Conservation (phyloP, 2,329 filamentous ascomycete genomes). For the Tolypocladium cylindrosporum region DNA sequence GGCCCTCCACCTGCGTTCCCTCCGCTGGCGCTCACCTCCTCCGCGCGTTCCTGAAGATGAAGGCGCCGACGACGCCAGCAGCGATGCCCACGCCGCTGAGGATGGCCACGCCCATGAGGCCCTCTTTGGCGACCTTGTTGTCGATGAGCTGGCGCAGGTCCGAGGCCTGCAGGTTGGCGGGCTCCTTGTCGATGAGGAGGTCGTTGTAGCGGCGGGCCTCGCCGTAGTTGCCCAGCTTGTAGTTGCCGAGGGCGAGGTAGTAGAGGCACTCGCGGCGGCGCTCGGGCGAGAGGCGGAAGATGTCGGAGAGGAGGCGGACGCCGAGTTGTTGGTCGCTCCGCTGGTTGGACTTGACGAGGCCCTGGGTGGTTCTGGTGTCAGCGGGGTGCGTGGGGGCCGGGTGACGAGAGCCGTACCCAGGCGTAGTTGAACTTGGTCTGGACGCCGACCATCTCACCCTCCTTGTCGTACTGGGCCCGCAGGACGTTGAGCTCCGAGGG, state of each 20-base stretch:
- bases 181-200: conserved; percentile 80
- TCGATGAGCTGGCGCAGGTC: conserved; percentile 85
- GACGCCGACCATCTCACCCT: conserved; percentile 91
- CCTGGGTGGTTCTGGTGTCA: conserved; percentile 38
- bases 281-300: conserved; percentile 89
- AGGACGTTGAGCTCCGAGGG: conserved; percentile 87
- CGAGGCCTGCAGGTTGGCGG: conserved; percentile 78
- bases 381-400: background rate
- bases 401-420: conserved; percentile 53
- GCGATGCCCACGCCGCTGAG: conserved; percentile 87
- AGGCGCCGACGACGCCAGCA: conserved; percentile 83
- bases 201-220: conserved; percentile 95
- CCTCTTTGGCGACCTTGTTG: conserved; percentile 92
- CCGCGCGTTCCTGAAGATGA: conserved; percentile 70
- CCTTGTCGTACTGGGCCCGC: conserved; percentile 90
- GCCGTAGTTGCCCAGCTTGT: conserved; percentile 95
- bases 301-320: conserved; percentile 86
- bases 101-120: conserved; percentile 87
- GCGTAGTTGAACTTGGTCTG: conserved; percentile 99
- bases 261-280: conserved; percentile 95
- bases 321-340: conserved; percentile 88
- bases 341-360: conserved; percentile 83
- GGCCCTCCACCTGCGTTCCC: background rate
- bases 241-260: conserved; percentile 94
- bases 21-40: conserved; percentile 31